Evolutionary conservation across 805 yeast genomes (phyloP).

Genomic region (Scheffersomyces stipitis): DNA sequence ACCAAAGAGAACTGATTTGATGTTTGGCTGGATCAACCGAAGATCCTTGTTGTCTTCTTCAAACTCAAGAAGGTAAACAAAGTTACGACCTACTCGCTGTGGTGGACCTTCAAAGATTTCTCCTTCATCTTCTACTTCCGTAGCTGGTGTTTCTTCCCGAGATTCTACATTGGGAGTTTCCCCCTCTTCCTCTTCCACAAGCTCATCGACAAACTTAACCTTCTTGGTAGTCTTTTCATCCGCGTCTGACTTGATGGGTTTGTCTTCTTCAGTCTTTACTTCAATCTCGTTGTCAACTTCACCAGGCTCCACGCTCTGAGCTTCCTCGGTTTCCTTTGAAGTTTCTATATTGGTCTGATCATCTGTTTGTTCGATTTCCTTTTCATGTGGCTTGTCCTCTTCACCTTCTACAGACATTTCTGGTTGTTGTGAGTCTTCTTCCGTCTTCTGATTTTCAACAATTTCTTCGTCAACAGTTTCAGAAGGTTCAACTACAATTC

Average conservation of each 20-base stretch:
- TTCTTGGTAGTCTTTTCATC: conserved; percentile 10
- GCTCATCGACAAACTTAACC: conserved; percentile 24
- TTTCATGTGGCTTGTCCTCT: neutral
- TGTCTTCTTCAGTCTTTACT: conserved; percentile 5
- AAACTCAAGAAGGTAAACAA: conserved; percentile 54
- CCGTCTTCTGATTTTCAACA: neutral
- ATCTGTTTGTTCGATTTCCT: conserved; percentile 1
- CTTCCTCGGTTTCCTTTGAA: neutral
- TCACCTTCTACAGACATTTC: neutral
- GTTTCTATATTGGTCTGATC: conserved; percentile 4
- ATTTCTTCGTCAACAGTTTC: neutral
- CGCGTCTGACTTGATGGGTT: neutral
- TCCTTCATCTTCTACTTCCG: conserved; percentile 4
- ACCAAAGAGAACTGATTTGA: conserved; percentile 56
- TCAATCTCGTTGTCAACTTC: conserved; percentile 1
- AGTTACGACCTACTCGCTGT: conserved; percentile 57
- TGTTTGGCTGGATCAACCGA: conserved; percentile 22
- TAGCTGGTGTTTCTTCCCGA: neutral
- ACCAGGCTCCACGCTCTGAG: too few relatives aligned
- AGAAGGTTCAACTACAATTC: too few relatives aligned
- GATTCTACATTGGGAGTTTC: neutral
- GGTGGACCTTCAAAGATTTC: conserved; percentile 64
- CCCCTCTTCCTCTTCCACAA: conserved; percentile 1
- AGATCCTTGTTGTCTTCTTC: conserved; percentile 26
- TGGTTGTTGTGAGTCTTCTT: conserved; percentile 1